Conservation (phyloP, 768 basidiomycete species). For the Podaxis mareebaensis region DNA sequence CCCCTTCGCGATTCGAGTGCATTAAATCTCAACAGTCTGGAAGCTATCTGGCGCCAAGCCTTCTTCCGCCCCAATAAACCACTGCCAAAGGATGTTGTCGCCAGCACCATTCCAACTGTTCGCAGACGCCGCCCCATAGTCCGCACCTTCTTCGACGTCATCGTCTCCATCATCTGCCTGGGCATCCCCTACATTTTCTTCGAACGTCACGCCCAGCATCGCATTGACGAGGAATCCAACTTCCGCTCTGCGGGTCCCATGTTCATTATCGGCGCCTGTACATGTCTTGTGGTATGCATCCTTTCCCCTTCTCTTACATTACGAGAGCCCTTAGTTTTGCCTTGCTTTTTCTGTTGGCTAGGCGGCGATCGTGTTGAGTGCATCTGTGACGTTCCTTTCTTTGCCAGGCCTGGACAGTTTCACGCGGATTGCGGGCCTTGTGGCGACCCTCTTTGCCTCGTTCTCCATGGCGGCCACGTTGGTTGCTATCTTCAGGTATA, state of each 20-base stretch:
- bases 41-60: conserved; percentile 70
- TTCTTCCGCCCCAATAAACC: conserved; percentile 71
- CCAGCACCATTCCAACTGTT: conserved; percentile 26
- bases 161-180: conserved; percentile 66
- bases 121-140: conserved; percentile 39
- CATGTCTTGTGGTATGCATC: conserved; percentile 59
- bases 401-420: conserved; percentile 71
- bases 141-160: conserved; percentile 55
- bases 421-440: conserved; percentile 63
- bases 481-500: conserved; percentile 69
- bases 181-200: conserved; percentile 81
- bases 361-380: conserved; percentile 81
- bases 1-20: no score
- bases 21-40: not conserved
- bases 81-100: conserved; percentile 53
- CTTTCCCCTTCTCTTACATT: conserved; percentile 7
- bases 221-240: conserved; percentile 64
- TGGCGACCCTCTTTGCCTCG: conserved; percentile 68
- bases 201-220: conserved; percentile 47
- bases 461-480: conserved; percentile 71
- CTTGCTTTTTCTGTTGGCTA: conserved; percentile 29
- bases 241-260: conserved; percentile 51
- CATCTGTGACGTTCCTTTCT: conserved; percentile 79
- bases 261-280: conserved; percentile 65
- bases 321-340: conserved; percentile 18